Evolutionary conservation across 805 yeast species (phyloP).

Genomic region (Debaryomyces tyrocola): DNA sequence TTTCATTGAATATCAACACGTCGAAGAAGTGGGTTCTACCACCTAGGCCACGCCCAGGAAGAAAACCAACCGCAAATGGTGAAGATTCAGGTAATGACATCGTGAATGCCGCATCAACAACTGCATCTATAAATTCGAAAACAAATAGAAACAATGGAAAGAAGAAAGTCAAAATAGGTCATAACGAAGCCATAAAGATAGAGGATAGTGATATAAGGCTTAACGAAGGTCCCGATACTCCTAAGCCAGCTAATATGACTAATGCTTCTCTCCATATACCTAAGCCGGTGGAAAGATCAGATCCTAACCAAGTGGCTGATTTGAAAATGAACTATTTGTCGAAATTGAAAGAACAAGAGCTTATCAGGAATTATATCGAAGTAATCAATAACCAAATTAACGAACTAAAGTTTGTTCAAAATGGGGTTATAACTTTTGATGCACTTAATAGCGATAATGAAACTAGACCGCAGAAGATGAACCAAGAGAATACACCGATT

Average conservation of each 20-base stretch:
- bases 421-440: conserved; percentile 44
- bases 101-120: neutral
- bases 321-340: conserved; percentile 34
- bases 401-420: conserved; percentile 42
- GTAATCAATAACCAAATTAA: conserved; percentile 43
- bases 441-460: conserved; percentile 27
- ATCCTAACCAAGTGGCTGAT: conserved; percentile 15
- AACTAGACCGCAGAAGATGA: neutral
- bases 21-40: conserved; percentile 42
- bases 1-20: conserved; percentile 33
- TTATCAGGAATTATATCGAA: conserved; percentile 42
- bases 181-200: neutral
- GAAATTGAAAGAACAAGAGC: conserved; percentile 42
- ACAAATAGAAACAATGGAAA: neutral
- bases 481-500: neutral
- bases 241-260: neutral
- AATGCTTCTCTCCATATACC: neutral
- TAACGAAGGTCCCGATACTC: neutral
- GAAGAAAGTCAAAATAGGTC: conserved; percentile 2
- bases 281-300: neutral
- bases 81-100: conserved; percentile 5
- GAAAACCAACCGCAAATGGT: conserved; percentile 28
- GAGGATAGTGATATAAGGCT: neutral
- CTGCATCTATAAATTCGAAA: neutral
- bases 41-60: conserved; percentile 42